Conservation (phyloP, 441 rosid species). For the Euphorbia celastroides region DNA sequence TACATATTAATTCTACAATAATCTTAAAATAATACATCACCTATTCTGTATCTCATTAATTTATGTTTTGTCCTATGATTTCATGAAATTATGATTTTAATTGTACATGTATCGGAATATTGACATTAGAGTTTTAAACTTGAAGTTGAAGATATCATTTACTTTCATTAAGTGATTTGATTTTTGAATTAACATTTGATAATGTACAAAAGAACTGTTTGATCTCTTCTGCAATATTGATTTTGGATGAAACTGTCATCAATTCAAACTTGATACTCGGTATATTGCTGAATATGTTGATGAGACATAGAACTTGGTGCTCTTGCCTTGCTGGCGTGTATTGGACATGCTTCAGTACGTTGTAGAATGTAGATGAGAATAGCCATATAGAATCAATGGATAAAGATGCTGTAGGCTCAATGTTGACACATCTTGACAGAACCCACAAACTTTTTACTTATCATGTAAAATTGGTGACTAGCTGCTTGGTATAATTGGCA, state of each 20-base stretch:
- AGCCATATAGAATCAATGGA: neutral
- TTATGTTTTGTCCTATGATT: neutral
- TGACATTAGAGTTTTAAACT: neutral
- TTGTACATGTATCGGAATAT: neutral
- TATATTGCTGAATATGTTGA: neutral
- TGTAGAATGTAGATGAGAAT: neutral
- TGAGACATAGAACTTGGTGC: neutral
- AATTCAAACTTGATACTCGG: neutral
- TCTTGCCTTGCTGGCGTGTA: neutral
- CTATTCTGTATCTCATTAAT: neutral
- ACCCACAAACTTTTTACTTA: neutral
- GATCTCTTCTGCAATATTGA: neutral
- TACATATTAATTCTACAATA: conserved; percentile 6
- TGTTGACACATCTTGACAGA: neutral
- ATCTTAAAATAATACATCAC: neutral
- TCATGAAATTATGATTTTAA: neutral
- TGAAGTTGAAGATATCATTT: neutral
- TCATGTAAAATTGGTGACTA: neutral
- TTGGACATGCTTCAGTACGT: neutral
- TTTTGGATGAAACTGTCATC: neutral
- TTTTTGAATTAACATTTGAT: neutral
- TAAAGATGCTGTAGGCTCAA: neutral
- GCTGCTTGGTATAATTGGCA: neutral
- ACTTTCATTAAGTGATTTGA: neutral
- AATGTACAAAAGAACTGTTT: neutral